These are phyloP conservation scores for Fusarium dlaminii DNA, from an alignment of 2,329 filamentous ascomycete genomes.

Conservation along the genomic window DNA sequence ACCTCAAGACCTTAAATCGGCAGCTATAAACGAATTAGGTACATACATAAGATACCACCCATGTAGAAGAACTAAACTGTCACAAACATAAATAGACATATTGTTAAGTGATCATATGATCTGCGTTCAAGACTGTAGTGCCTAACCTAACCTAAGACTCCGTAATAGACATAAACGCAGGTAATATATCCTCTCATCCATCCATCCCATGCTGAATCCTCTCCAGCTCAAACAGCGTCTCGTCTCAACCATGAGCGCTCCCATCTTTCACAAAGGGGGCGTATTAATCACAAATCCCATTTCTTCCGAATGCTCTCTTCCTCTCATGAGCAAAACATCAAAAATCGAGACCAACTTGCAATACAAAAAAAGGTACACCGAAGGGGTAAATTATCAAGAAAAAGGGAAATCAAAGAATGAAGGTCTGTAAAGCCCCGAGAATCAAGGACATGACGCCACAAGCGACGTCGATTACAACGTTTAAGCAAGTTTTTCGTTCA, in stretches of 20 bases:
- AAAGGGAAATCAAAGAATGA: slow-evolving; percentile 43
- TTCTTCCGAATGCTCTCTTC: slow-evolving; percentile 17
- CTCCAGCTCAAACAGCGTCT: slow-evolving; percentile 22
- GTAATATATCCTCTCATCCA: slow-evolving; percentile 38
- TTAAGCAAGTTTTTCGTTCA: slow-evolving; percentile 50
- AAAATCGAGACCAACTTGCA: slow-evolving; percentile 37
- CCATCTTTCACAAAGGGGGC: slow-evolving; percentile 22
- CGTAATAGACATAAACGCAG: slow-evolving; percentile 43
- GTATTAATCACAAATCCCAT: slow-evolving; percentile 35
- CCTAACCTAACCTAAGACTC: slow-evolving; percentile 40
- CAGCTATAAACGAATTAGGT: not conserved
- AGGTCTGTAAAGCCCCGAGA: slow-evolving; percentile 39
- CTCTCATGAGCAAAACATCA: slow-evolving; percentile 26
- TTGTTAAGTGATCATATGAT: slow-evolving; percentile 35
- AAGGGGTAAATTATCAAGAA: slow-evolving; percentile 47
- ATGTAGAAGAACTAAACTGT: not conserved
- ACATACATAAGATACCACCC: not conserved
- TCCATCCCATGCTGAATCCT: slow-evolving; percentile 24
- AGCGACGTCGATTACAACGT: slow-evolving; percentile 54
- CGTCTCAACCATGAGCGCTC: slow-evolving; percentile 36
- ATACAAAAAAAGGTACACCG: slow-evolving; percentile 43
- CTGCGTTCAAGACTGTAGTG: slow-evolving; percentile 41
- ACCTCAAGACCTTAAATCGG: not conserved
- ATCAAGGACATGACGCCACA: slow-evolving; percentile 41
- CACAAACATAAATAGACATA: not conserved